phyloP scores from a whole-genome alignment of 345 rosid genomes.

The Angophora floribunda region DNA sequence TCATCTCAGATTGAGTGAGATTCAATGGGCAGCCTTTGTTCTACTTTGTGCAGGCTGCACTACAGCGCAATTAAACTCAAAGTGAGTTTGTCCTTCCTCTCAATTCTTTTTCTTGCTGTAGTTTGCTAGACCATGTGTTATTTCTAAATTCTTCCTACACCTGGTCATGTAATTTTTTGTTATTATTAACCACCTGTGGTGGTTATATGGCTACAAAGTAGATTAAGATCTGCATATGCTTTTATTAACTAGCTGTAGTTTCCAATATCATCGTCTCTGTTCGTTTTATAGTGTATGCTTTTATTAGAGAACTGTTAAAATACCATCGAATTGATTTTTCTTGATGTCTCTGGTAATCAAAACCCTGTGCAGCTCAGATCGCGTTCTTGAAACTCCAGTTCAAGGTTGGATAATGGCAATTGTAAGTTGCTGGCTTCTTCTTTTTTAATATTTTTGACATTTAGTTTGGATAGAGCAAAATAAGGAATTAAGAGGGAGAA shows the following conservation, averaged over 20 bases:
- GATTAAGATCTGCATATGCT: background rate
- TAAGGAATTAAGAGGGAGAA: background rate
- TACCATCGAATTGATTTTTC: background rate
- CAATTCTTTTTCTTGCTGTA: background rate
- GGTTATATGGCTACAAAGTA: background rate
- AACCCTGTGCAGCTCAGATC: constrained; percentile 73
- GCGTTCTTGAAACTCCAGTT: constrained; percentile 78
- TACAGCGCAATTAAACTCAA: constrained; percentile 87
- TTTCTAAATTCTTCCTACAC: background rate
- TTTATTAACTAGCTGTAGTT: background rate
- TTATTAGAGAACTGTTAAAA: background rate
- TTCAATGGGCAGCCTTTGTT: constrained; percentile 95
- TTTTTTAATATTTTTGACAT: background rate
- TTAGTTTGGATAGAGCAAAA: background rate
- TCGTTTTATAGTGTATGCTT: background rate
- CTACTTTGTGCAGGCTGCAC: constrained; percentile 95
- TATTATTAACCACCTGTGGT: background rate
- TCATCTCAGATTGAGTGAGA: constrained; percentile 72
- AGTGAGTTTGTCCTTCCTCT: constrained; percentile 32
- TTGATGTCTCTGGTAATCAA: background rate
- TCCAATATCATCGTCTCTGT: background rate
- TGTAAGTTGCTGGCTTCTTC: constrained; percentile 36
- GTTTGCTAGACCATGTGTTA: background rate
- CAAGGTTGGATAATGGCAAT: constrained; percentile 97
- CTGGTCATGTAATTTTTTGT: background rate